These are phyloP conservation scores for Venturia aucupariae DNA, from an alignment of 2,329 filamentous ascomycete species.

Conservation along the genomic window DNA sequence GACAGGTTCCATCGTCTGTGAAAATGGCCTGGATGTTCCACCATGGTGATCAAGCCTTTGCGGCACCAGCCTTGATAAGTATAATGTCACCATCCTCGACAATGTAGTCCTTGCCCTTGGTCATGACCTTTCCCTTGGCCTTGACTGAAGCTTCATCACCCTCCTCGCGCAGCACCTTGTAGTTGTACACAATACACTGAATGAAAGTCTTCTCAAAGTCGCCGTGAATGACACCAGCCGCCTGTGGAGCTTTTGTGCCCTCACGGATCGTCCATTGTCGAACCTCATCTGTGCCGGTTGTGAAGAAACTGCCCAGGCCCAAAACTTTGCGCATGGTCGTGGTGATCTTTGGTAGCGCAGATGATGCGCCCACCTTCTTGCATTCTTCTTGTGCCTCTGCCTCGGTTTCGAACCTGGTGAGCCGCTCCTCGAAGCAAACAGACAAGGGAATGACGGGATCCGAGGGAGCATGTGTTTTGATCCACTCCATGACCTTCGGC, in stretches of 20 bases:
- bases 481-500: slow-evolving; percentile 86
- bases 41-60: slow-evolving; percentile 41
- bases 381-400: slow-evolving; percentile 73
- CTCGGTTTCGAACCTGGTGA: slow-evolving; percentile 71
- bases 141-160: slow-evolving; percentile 85
- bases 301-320: slow-evolving; percentile 94
- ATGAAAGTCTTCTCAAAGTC: slow-evolving; percentile 99
- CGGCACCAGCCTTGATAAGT: slow-evolving; percentile 82
- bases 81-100: slow-evolving; percentile 75
- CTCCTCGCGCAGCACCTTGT: slow-evolving; percentile 65
- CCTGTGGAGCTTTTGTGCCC: slow-evolving; percentile 94
- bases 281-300: slow-evolving; percentile 88
- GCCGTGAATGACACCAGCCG: slow-evolving; percentile 93
- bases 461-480: slow-evolving; percentile 79
- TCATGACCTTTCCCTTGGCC: slow-evolving; percentile 93
- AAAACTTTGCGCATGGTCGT: slow-evolving; percentile 86
- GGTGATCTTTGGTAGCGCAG: slow-evolving; percentile 84
- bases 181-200: slow-evolving; percentile 93
- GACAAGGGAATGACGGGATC: slow-evolving; percentile 93
- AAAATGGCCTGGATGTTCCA: neutral
- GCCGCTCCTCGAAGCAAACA: slow-evolving; percentile 83
- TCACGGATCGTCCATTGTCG: slow-evolving; percentile 96
- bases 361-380: slow-evolving; percentile 80
- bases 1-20: neutral
- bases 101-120: slow-evolving; percentile 96